phyloP scores from a whole-genome alignment of 1,284 basidiomycete species.

The Ceratorhiza oryzae-sativae region DNA sequence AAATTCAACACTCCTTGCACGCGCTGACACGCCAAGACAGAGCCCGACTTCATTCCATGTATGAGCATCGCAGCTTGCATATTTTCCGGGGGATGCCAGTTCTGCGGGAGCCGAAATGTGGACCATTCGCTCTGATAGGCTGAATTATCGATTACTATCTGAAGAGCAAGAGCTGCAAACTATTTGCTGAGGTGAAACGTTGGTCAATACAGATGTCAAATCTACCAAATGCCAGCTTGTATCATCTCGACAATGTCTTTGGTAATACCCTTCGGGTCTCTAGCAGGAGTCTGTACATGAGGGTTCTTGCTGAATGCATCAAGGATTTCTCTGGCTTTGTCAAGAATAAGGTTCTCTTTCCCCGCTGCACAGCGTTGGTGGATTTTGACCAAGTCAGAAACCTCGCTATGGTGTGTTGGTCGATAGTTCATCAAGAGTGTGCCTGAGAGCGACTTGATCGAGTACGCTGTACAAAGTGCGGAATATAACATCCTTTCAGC shows the following conservation, averaged over 20 bases:
- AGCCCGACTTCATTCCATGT: no score
- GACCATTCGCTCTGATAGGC: no score
- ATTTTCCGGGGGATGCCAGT: no score
- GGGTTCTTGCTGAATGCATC: neutral
- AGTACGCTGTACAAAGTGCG: no score
- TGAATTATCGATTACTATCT: no score
- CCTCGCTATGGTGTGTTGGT: neutral
- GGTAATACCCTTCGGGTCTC: neutral
- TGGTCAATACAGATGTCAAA: neutral
- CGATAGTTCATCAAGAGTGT: neutral
- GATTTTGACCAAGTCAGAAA: neutral
- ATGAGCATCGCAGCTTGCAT: no score
- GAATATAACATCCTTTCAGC: no score
- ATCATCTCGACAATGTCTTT: neutral
- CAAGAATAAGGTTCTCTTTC: neutral
- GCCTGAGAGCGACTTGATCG: no score
- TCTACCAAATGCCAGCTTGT: conserved; percentile 1
- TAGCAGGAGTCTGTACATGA: neutral
- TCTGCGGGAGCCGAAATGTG: no score
- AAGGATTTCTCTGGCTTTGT: neutral
- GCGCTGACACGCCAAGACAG: no score
- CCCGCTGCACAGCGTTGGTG: neutral
- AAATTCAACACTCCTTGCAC: no score
- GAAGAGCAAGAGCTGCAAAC: no score
- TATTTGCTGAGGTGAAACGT: neutral